Base-by-base conservation (phyloP, 805 yeast genomes). In the Naumovozyma baii region DNA sequence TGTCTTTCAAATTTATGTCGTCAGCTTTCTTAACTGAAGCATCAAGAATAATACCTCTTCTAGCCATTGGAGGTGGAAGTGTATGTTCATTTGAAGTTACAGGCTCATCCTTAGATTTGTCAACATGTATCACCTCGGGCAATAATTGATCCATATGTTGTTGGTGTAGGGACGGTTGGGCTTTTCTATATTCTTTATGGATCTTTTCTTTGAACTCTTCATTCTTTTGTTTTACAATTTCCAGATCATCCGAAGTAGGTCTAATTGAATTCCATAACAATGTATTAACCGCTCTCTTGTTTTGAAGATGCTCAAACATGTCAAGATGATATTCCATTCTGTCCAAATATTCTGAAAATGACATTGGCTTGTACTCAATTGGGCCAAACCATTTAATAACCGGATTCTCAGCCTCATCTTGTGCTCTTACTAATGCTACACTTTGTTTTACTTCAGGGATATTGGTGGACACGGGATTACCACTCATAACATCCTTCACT, bases 341-440 rank as follows among this genome's bases (percentile, higher is more conserved):
- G 39, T 57, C 59, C 32, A 61, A 38, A 41, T 52, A 68, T 28
- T 67, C 76, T 8, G 55, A 47, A 18, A 66, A 64, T 9, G 59
- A 39, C 60, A 78, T 72, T 3, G 86, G 82, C 33, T 60, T 64
- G 54, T 69, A 72, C 31, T 70, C 69, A 44, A 66, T 57, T 3
- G 85, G 84, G 0, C 88, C 88, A 55, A 72, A 77, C 87, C 87
- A 81, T 59, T 68, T 64, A 34, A 70, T 69, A 2, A 73, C 70
- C 26, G 54, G 50, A 36, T 61, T 62, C 40, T 66, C 64, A 4
- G 82, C 78, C 34, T 64, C 65, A 34, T 65, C 61, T 20, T 61
- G 62, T 1, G 80, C 81, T 26, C 63, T 58, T 1, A 59, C 55
- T 15, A 58, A 31, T 0, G 72, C 72, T 15, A 61, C 57, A 38